Evolutionary conservation across 1,284 basidiomycete genomes (phyloP), one percentile per base, ranked within the genome.

Genomic region (Hortiboletus rubellus): DNA sequence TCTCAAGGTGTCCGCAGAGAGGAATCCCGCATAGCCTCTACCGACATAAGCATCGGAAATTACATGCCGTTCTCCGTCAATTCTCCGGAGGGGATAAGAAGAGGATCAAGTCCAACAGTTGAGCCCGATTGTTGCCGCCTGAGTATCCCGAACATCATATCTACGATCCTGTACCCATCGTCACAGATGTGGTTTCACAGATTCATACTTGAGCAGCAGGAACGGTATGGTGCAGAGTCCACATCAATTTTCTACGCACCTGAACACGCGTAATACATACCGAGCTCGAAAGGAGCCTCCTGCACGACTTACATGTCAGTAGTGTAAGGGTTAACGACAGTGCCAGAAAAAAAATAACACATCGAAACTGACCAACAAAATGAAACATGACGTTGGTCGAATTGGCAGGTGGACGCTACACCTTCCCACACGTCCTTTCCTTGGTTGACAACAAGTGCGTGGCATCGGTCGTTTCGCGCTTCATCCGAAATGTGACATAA

Each of bases 391-490:
- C 69, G 66, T 91, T 88, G 12, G 79, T 79, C 33, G 83, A 66
- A 63, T 89, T 89, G 51, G 61, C 74, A 3, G 81, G 78, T 37
- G 88, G 72, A n/a, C 82, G 69, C 85, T 85, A 88, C 12, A 86
- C 84, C 27, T 78, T 72, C 50, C 70, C n/a, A n/a, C n/a, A n/a
- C n/a, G n/a, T n/a, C n/a, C n/a, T 59, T 9, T 77, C 74, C 14
- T 72, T 71, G 11, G 68, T 66, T 9, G 78, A 75, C 34, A 80
- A 62, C 37, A 79, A 79, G 34, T 27, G 7, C 7, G 4, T 10
- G 7, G n/a, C 24, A 33, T 65, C 44, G 58, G 41, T 17, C 17
- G 31, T 17, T 30, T 22, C n/a, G 17, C 17, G 12, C 37, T 36
- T 33, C 33, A 7, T 10, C 15, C 15, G 24, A 46, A 18, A 22